Conservation (phyloP, 768 basidiomycete genomes). For the Dacryopinax primogenitus region DNA sequence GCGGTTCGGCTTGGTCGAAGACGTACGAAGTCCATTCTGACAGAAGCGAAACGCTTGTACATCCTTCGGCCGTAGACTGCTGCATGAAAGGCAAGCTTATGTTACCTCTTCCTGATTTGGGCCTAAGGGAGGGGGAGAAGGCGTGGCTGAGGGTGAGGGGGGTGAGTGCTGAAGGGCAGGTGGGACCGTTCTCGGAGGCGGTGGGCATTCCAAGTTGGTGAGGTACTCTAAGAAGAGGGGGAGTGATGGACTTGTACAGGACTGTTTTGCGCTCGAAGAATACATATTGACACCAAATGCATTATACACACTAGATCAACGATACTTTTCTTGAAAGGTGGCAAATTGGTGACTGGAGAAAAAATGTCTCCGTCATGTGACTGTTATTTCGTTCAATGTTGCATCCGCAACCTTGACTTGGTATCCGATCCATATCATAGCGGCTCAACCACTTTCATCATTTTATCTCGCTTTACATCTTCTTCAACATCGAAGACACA, state of each 20-base stretch:
- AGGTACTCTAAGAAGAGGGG: no score
- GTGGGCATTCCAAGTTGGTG: background rate
- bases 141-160: background rate
- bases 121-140: background rate
- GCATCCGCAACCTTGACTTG: no score
- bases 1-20: constrained; percentile 15
- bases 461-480: background rate
- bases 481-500: background rate
- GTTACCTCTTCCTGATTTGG: background rate
- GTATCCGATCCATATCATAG: no score
- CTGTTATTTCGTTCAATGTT: no score
- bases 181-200: background rate
- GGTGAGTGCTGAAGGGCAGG: background rate
- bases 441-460: no score
- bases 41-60: constrained; percentile 7
- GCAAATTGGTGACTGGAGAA: no score
- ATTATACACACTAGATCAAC: no score
- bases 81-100: constrained; percentile 8
- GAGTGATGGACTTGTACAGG: background rate
- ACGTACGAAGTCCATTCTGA: constrained; percentile 13
- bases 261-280: no score
- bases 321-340: no score
- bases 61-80: constrained; percentile 3
- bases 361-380: no score
- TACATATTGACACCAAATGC: no score